Percentiles rank a stretch among this genome's conserved stretches.
These are phyloP conservation scores for Calocybe gangraenosa DNA, from an alignment of 768 basidiomycete genomes.

Conservation along the genomic window DNA sequence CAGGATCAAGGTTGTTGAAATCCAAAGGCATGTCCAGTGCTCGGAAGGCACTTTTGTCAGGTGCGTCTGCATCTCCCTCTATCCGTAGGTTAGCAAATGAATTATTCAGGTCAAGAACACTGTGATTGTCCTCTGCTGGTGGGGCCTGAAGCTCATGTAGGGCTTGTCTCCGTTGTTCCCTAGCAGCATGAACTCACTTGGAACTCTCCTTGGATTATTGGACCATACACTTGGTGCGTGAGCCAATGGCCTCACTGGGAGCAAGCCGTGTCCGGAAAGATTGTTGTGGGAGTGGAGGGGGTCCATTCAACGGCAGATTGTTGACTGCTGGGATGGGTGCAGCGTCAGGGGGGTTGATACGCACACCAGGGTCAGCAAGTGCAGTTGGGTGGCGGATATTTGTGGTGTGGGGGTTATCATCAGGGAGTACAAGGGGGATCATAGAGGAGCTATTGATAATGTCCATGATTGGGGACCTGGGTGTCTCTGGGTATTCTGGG, in stretches of 20 bases:
- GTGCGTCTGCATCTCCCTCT: neutral
- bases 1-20: neutral
- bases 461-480: neutral
- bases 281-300: too few relatives aligned
- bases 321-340: too few relatives aligned
- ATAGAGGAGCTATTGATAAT: neutral
- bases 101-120: neutral
- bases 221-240: neutral
- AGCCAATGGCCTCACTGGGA: neutral
- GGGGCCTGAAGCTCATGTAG: neutral
- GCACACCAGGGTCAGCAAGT: too few relatives aligned
- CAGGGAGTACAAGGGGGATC: too few relatives aligned
- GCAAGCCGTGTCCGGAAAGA: too few relatives aligned
- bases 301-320: too few relatives aligned
- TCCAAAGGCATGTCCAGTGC: neutral
- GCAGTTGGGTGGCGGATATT: too few relatives aligned
- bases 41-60: neutral
- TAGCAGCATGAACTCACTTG: neutral
- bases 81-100: neutral
- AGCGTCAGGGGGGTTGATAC: too few relatives aligned
- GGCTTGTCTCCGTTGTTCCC: neutral
- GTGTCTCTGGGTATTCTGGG: neutral
- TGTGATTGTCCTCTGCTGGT: neutral
- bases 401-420: too few relatives aligned
- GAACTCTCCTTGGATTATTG: constrained; percentile 2